Conservation (phyloP, 2,329 filamentous ascomycete species). For the Arthroderma uncinatum region DNA sequence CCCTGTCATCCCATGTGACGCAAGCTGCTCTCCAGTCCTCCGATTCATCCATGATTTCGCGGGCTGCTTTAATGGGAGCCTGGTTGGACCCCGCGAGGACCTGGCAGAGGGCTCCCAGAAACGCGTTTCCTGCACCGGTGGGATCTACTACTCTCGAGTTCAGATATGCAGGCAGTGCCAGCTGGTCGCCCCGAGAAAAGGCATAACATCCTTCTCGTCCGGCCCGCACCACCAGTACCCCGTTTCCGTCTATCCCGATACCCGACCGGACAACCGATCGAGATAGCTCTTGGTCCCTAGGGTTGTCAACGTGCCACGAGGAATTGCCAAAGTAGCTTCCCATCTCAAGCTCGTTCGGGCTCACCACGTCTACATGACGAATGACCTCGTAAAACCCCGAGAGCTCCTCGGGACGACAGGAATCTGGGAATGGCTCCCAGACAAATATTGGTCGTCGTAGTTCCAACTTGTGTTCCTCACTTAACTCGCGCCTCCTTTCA, state of each 20-base stretch:
- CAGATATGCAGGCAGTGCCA: slow-evolving; percentile 74
- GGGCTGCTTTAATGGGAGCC: slow-evolving; percentile 23
- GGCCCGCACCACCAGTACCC: slow-evolving; percentile 43
- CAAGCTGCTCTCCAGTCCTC: slow-evolving; percentile 41
- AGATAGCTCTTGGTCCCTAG: slow-evolving; percentile 25
- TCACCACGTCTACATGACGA: slow-evolving; percentile 48
- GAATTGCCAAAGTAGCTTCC: slow-evolving; percentile 62
- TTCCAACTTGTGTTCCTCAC: slow-evolving; percentile 19
- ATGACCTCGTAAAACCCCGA: slow-evolving; percentile 44
- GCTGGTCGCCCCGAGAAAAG: slow-evolving; percentile 29
- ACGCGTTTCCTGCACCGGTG: slow-evolving; percentile 87
- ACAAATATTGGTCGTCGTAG: slow-evolving; percentile 58
- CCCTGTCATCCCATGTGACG: slow-evolving; percentile 38
- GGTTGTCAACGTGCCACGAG: slow-evolving; percentile 25
- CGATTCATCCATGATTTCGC: slow-evolving; percentile 35
- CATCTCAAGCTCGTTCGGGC: slow-evolving; percentile 83
- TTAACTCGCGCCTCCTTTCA: slow-evolving; percentile 35
- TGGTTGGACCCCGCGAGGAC: slow-evolving; percentile 40
- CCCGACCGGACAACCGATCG: slow-evolving; percentile 26
- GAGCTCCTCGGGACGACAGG: slow-evolving; percentile 59
- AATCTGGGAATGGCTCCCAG: slow-evolving; percentile 91
- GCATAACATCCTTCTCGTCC: slow-evolving; percentile 50
- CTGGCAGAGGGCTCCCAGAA: slow-evolving; percentile 54
- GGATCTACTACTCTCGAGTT: slow-evolving; percentile 62
- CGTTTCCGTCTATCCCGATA: slow-evolving; percentile 29